Conservation (phyloP, 2,329 filamentous ascomycete species). For the Coniochaeta hoffmannii region DNA sequence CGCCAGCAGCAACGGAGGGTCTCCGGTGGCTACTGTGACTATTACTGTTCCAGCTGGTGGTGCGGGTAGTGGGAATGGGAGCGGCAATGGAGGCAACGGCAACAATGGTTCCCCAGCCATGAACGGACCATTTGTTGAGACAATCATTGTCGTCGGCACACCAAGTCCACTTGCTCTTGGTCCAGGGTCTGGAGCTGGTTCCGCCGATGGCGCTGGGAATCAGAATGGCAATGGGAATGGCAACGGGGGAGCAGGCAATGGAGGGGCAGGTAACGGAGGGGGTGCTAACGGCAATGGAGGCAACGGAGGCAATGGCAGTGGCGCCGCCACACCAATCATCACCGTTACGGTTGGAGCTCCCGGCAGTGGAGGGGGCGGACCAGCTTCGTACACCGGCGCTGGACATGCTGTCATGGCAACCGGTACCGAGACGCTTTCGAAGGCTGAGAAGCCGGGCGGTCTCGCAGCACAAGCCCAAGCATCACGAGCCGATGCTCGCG, state of each 20-base stretch:
- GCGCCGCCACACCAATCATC: not conserved
- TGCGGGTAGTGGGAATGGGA: not conserved
- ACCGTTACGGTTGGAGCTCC: not conserved
- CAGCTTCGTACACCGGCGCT: not conserved
- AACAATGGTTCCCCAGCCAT: not conserved
- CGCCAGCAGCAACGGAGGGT: not conserved
- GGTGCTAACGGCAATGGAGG: constrained; percentile 5
- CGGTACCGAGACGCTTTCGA: not conserved
- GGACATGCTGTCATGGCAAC: not conserved
- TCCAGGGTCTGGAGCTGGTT: constrained; percentile 4
- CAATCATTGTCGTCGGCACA: constrained; percentile 4
- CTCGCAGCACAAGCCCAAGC: not conserved
- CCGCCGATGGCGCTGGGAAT: constrained; percentile 6
- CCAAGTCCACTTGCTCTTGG: constrained; percentile 2
- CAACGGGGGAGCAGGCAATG: constrained; percentile 4
- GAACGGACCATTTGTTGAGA: constrained; percentile 3
- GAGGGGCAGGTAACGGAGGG: constrained; percentile 4
- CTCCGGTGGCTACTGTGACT: not conserved
- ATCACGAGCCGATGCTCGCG: not conserved
- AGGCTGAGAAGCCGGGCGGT: not conserved
- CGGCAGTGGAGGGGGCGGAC: not conserved
- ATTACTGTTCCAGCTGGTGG: not conserved
- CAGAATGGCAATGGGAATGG: constrained; percentile 4
- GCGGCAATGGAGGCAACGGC: too few species aligned
- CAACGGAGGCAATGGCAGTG: constrained; percentile 5